Conservation (phyloP, 495 filamentous ascomycete species). For the Neurospora tetraspora region DNA sequence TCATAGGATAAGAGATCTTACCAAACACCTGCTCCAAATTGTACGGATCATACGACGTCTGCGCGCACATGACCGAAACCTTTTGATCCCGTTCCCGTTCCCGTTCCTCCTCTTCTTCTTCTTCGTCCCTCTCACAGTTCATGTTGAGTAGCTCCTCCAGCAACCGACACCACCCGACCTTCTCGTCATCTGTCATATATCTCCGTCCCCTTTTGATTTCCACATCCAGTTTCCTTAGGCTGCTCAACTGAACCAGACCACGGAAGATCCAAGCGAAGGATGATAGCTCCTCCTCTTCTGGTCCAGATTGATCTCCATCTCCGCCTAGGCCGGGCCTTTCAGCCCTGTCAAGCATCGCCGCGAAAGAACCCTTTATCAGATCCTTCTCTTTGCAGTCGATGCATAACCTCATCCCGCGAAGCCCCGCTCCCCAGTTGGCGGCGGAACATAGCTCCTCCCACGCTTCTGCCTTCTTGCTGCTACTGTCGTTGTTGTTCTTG, state of each 20-base stretch:
- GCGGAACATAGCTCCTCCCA: constrained; percentile 22
- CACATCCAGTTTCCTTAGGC: constrained; percentile 11
- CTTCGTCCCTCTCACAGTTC: neutral
- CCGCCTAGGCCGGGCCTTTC: neutral
- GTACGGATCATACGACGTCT: neutral
- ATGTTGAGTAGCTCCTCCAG: neutral
- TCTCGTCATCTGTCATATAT: neutral
- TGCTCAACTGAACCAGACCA: neutral
- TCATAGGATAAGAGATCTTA: neutral
- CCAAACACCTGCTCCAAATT: neutral
- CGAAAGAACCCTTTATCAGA: neutral
- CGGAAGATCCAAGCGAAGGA: constrained; percentile 4
- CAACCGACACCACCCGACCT: constrained; percentile 3
- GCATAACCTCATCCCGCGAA: constrained; percentile 18
- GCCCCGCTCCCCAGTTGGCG: constrained; percentile 13
- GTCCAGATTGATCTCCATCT: neutral
- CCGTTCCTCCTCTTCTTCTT: neutral
- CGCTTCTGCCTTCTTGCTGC: neutral
- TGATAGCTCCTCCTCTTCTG: neutral
- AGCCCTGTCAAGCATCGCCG: neutral
- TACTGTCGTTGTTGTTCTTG: neutral
- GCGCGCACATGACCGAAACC: neutral
- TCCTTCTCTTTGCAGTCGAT: neutral
- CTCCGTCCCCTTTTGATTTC: neutral
- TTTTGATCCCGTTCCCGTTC: neutral